phyloP scores from a whole-genome alignment of 768 basidiomycete species.

The Suillus americanus region DNA sequence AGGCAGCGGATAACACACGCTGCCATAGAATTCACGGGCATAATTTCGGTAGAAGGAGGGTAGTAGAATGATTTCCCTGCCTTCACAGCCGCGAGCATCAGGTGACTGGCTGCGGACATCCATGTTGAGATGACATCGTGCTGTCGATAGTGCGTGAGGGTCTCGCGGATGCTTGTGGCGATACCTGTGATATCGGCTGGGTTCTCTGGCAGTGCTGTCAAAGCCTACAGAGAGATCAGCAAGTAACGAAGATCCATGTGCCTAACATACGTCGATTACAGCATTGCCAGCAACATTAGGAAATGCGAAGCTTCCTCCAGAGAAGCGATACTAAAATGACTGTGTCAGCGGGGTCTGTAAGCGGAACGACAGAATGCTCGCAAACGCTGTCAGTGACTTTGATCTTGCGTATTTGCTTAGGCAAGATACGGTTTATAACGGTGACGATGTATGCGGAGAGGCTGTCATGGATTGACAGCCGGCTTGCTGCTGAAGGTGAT shows the following conservation, averaged over 20 bases:
- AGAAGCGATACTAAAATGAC: slow-evolving; percentile 18
- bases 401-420: slow-evolving; percentile 16
- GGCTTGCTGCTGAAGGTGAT: background rate
- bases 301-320: slow-evolving; percentile 17
- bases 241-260: background rate
- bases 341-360: background rate
- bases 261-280: slow-evolving; percentile 19
- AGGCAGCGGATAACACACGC: slow-evolving; percentile 12
- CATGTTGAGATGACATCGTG: slow-evolving; percentile 17
- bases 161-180: slow-evolving; percentile 15
- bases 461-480: slow-evolving; percentile 29
- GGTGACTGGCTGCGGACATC: slow-evolving; percentile 16
- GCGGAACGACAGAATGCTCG: background rate
- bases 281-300: slow-evolving; percentile 20
- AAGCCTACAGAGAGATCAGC: slow-evolving; percentile 8
- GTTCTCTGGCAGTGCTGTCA: slow-evolving; percentile 8
- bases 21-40: slow-evolving; percentile 23
- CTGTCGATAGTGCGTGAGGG: slow-evolving; percentile 16
- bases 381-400: slow-evolving; percentile 30
- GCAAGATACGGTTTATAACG: slow-evolving; percentile 18
- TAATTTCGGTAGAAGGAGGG: slow-evolving; percentile 1
- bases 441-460: slow-evolving; percentile 27
- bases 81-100: slow-evolving; percentile 21
- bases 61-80: slow-evolving; percentile 16
- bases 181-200: slow-evolving; percentile 19